Conservation (phyloP, 2,329 filamentous ascomycete species). For the Claviceps pazoutovae region DNA sequence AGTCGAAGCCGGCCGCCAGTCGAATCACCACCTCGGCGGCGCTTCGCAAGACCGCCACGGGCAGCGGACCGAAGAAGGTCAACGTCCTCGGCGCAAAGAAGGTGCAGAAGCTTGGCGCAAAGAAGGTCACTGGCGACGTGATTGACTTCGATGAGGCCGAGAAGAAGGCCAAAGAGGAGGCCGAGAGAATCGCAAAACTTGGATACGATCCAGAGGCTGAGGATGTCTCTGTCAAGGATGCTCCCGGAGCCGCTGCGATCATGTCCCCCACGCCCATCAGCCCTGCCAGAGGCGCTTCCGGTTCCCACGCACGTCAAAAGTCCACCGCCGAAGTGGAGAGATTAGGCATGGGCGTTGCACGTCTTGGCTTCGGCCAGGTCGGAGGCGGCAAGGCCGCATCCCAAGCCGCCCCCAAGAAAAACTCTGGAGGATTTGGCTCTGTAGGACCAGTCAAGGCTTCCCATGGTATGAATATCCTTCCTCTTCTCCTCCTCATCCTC, state of each 20-base stretch:
- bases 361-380: slow-evolving; percentile 80
- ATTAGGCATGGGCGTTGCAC: slow-evolving; percentile 74
- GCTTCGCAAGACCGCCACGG: slow-evolving; percentile 59
- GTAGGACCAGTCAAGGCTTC: slow-evolving; percentile 60
- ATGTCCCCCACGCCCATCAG: slow-evolving; percentile 62
- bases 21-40: slow-evolving; percentile 65
- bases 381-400: slow-evolving; percentile 46
- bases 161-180: slow-evolving; percentile 93
- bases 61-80: slow-evolving; percentile 58
- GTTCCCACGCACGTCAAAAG: slow-evolving; percentile 42
- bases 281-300: slow-evolving; percentile 44
- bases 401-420: slow-evolving; percentile 47
- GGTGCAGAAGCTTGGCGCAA: slow-evolving; percentile 72
- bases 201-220: slow-evolving; percentile 93
- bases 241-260: slow-evolving; percentile 46
- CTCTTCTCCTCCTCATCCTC: neutral
- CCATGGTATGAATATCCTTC: slow-evolving; percentile 40
- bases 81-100: slow-evolving; percentile 83
- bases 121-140: slow-evolving; percentile 68
- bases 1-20: slow-evolving; percentile 47
- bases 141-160: slow-evolving; percentile 98
- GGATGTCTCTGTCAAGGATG: slow-evolving; percentile 34
- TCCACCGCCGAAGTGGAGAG: slow-evolving; percentile 71
- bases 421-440: slow-evolving; percentile 75
- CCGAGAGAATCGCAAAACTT: slow-evolving; percentile 85